Evolutionary conservation across 2,329 filamentous ascomycete genomes (phyloP).

Genomic region (Penicillium hordei): DNA sequence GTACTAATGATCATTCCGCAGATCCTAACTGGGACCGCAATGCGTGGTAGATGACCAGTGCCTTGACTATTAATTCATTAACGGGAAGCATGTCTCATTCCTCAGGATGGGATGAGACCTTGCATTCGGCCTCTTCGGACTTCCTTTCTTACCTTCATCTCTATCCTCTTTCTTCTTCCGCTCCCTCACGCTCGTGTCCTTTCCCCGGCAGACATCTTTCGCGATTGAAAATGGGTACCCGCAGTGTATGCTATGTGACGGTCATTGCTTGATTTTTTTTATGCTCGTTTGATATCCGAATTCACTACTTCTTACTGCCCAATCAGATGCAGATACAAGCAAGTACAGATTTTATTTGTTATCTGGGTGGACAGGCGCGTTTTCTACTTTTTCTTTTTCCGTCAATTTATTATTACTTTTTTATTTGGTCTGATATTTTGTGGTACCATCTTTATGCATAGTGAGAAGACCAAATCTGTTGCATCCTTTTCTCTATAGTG

Average conservation of each 20-base stretch:
- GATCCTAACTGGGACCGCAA: constrained; percentile 77
- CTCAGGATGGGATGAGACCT: background rate
- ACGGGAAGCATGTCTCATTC: constrained; percentile 5
- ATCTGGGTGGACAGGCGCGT: background rate
- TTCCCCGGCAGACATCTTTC: constrained; percentile 1
- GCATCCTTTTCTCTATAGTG: background rate
- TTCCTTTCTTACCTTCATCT: background rate
- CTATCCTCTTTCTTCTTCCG: background rate
- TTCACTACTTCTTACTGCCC: background rate
- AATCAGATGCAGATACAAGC: background rate
- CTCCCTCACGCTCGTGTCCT: constrained; percentile 7
- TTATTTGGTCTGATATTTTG: background rate
- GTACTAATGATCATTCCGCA: constrained; percentile 25
- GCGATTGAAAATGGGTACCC: constrained; percentile 7
- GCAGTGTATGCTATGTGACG: constrained; percentile 21
- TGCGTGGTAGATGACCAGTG: constrained; percentile 62
- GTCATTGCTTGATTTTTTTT: constrained; percentile 7
- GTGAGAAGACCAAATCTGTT: background rate
- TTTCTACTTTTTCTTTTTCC: background rate
- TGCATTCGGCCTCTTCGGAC: background rate
- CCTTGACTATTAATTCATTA: constrained; percentile 1
- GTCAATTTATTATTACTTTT: background rate
- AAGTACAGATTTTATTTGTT: background rate
- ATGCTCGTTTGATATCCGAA: constrained; percentile 19
- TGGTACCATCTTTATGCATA: background rate